phyloP scores from a whole-genome alignment of 1,284 basidiomycete genomes.

The Mycena sp. region DNA sequence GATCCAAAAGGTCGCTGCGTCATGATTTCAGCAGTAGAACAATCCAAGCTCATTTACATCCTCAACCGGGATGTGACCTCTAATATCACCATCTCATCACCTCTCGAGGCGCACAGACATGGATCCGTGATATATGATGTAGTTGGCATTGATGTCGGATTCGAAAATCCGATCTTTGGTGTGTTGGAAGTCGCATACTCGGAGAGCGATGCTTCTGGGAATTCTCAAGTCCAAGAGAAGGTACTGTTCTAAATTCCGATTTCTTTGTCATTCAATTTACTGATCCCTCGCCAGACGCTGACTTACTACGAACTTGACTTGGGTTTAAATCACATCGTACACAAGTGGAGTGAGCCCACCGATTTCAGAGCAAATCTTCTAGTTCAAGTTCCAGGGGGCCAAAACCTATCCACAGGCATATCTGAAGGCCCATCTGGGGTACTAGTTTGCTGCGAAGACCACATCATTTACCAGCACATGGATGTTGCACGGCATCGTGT shows the following conservation, averaged over 20 bases:
- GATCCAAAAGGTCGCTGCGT: conserved; percentile 94
- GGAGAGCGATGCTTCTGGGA: conserved; percentile 90
- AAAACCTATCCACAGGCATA: too few species aligned
- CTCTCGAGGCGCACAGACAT: conserved; percentile 94
- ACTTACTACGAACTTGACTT: conserved; percentile 97
- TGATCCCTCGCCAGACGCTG: too few species aligned
- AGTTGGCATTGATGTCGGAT: conserved; percentile 92
- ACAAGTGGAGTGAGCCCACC: conserved; percentile 96
- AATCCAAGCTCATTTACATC: conserved; percentile 92
- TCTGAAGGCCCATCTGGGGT: conserved; percentile 93
- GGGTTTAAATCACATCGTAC: conserved; percentile 94
- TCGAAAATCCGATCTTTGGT: conserved; percentile 95
- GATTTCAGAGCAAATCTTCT: conserved; percentile 92
- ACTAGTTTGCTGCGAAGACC: conserved; percentile 93
- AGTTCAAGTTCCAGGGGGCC: conserved; percentile 93
- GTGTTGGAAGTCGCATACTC: conserved; percentile 93
- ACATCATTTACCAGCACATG: conserved; percentile 95
- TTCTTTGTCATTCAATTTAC: too few species aligned
- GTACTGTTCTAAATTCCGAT: conserved; percentile 40
- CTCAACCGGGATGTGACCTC: conserved; percentile 93
- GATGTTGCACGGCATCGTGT: conserved; percentile 89
- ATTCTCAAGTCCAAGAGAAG: conserved; percentile 89
- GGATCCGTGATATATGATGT: conserved; percentile 91
- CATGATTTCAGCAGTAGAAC: conserved; percentile 90
- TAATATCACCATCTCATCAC: conserved; percentile 94